Base-by-base conservation (phyloP, 2,329 filamentous ascomycete species). In the Fusarium agapanthi region DNA sequence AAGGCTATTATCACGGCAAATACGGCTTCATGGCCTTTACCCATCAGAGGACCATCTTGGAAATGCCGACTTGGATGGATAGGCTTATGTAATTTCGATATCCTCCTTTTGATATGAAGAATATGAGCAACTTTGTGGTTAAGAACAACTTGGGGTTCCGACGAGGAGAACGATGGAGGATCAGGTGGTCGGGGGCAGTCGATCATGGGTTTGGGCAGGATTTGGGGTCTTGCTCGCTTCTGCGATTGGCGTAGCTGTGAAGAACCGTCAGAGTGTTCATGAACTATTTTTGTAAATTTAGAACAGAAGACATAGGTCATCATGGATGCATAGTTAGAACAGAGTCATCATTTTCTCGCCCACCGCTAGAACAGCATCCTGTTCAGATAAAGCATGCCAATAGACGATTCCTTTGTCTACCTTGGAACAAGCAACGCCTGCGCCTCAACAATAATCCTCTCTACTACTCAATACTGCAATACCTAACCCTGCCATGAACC, bases 1-100 rank as follows among this genome's bases (percentile, higher is more conserved):
- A 79, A 30, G 85, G 85, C 24, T 74, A 76, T 24, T 86, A 86
- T 69, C 84, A 85, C 61, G 85, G 85, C 10, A 73, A 75, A 47
- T 80, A 82, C 63, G 82, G 84, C 30, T 80, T 87, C 72, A 75
- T 80, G 12, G 74, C 74, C 16, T 82, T 82, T 41, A 75, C 74
- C 2, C 80, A 82, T 53, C 63, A 71, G 12, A 76, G 80, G 22
- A 79, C 76, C 35, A 65, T 80, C 12, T 67, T 77, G 28, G 55
- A 75, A 28, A 64, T 77, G 16, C 80, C 80, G 1, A 53, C 35
- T 20, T 80, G 79, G 80, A 41, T 76, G 32, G 76, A 80, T 4
- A 55, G 5, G 14, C 48, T 53, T 12, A 53, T 37, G 48, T 24
- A 9, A 0, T 53, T 53, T 26, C 48, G 32, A 22, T 37, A 53